Conservation (phyloP, 352 stramenopile species). For the Thraustochytrium striatum region DNA sequence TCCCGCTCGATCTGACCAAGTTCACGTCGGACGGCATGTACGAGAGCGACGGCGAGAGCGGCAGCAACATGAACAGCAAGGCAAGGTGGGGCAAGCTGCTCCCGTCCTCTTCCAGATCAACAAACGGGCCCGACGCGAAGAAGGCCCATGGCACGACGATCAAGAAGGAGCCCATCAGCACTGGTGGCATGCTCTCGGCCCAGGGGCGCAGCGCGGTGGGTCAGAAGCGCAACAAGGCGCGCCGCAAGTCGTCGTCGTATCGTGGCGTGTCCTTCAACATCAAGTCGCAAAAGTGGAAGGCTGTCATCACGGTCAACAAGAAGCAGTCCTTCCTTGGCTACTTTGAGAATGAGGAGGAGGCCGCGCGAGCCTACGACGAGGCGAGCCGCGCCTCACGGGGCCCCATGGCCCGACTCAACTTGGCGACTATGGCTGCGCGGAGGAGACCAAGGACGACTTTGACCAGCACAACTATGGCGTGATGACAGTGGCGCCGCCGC, state of each 20-base stretch:
- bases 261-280: conserved; percentile 39
- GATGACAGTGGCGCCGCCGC: not conserved
- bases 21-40: no score
- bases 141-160: no score
- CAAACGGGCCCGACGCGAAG: no score
- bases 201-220: no score
- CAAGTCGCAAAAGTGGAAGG: conserved; percentile 30
- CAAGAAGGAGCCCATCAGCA: no score
- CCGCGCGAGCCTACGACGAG: conserved; percentile 34
- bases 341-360: conserved; percentile 38
- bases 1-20: no score
- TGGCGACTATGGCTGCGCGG: not conserved
- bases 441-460: not conserved
- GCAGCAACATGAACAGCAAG: no score
- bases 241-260: conserved; percentile 21
- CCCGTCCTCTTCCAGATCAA: no score
- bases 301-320: conserved; percentile 39
- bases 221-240: not conserved
- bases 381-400: conserved; percentile 9
- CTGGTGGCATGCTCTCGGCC: not conserved
- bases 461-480: not conserved
- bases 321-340: conserved; percentile 40
- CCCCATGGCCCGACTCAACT: conserved; percentile 23
- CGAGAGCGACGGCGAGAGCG: no score
- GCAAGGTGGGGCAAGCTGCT: no score